Percentiles rank a stretch among this genome's conserved stretches.
These are phyloP conservation scores for Corynascus novoguineensis DNA, from an alignment of 495 filamentous ascomycete genomes.

Conservation along the genomic window DNA sequence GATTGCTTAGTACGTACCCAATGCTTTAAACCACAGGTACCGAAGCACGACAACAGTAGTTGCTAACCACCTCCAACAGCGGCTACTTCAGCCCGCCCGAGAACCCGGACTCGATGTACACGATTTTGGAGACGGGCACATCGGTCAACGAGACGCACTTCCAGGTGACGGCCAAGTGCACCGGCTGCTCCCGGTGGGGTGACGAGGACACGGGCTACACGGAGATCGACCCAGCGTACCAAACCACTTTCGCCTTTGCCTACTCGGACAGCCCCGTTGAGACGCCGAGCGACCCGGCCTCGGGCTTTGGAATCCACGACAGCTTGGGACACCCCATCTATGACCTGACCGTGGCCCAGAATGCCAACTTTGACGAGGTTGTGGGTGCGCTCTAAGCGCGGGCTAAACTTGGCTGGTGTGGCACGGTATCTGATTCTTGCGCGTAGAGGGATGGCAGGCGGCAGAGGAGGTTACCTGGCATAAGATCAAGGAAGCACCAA, in stretches of 20 bases:
- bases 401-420: neutral
- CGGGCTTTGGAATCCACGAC: constrained; percentile 43
- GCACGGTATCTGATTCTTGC: neutral
- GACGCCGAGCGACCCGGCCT: constrained; percentile 27
- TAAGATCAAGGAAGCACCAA: neutral
- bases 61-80: constrained; percentile 26
- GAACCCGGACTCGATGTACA: constrained; percentile 36
- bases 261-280: constrained; percentile 34
- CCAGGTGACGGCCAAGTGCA: constrained; percentile 41
- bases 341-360: constrained; percentile 31
- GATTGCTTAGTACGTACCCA: constrained; percentile 39
- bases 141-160: constrained; percentile 43
- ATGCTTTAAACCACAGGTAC: neutral
- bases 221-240: constrained; percentile 32
- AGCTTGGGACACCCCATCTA: constrained; percentile 41
- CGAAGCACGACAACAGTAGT: neutral
- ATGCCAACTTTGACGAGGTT: constrained; percentile 26
- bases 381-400: constrained; percentile 14
- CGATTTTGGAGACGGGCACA: constrained; percentile 37
- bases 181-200: constrained; percentile 40
- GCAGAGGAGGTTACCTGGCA: neutral
- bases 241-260: constrained; percentile 39
- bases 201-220: constrained; percentile 38
- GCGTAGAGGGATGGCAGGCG: neutral
- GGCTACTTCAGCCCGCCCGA: constrained; percentile 41